These are phyloP conservation scores for Venturia aucupariae DNA, from an alignment of 2,329 filamentous ascomycete species.

Conservation along the genomic window DNA sequence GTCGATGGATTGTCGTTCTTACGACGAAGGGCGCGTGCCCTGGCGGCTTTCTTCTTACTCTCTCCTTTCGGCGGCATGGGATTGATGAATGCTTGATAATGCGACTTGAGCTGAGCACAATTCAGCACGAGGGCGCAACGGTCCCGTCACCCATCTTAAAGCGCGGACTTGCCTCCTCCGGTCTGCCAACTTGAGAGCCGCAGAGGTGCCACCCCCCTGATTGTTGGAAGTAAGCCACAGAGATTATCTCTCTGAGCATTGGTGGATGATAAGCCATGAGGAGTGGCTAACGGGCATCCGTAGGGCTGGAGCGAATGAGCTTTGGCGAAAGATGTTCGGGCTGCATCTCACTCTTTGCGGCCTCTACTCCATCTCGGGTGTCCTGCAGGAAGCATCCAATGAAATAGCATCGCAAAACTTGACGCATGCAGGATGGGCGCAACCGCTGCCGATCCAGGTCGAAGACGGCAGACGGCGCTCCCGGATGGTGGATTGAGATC, in stretches of 20 bases:
- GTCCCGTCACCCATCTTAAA: background rate
- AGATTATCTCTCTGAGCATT: background rate
- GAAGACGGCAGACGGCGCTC: background rate
- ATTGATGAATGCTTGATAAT: background rate
- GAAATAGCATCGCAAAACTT: background rate
- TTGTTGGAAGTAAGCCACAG: background rate
- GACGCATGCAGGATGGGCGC: background rate
- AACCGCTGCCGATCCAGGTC: background rate
- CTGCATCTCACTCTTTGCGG: background rate
- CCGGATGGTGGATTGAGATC: background rate
- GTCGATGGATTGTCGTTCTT: background rate
- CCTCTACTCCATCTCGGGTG: background rate
- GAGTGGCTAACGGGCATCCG: background rate
- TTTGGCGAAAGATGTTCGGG: background rate
- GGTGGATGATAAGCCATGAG: background rate
- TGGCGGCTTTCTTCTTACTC: background rate
- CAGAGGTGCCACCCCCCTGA: background rate
- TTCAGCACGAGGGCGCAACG: background rate
- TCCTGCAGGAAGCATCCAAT: background rate
- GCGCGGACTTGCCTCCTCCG: background rate
- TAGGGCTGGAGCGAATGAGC: background rate
- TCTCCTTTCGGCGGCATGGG: background rate
- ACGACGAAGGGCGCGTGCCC: background rate
- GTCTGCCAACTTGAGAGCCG: background rate
- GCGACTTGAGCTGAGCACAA: background rate